Evolutionary conservation across 371 early-diverging fungal species (phyloP).

Genomic region (Vittaforma corneae): DNA sequence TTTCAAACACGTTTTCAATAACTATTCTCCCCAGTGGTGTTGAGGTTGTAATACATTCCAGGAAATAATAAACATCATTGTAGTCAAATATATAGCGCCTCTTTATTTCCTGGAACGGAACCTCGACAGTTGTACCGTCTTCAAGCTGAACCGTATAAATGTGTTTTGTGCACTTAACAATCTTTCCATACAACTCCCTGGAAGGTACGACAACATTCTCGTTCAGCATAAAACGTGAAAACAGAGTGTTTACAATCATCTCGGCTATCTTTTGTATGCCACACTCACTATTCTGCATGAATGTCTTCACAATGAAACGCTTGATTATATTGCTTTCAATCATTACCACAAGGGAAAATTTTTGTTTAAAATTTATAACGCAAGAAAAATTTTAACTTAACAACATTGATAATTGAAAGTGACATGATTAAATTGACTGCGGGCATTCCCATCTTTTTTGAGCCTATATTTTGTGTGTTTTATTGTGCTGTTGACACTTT

Average conservation of each 20-base stretch:
- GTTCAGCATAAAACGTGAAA: conserved; percentile 37
- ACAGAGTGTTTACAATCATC: conserved; percentile 18
- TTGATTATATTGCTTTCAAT: conserved; percentile 49
- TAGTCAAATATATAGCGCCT: conserved; percentile 28
- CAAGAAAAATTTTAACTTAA: too few relatives aligned
- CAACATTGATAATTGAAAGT: too few relatives aligned
- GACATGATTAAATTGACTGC: too few relatives aligned
- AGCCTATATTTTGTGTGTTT: too few relatives aligned
- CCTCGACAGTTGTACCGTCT: conserved; percentile 20
- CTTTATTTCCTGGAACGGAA: conserved; percentile 25
- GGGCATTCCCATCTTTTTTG: too few relatives aligned
- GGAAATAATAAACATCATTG: conserved; percentile 41
- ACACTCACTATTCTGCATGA: conserved; percentile 30
- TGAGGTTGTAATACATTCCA: conserved; percentile 33
- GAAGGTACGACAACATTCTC: conserved; percentile 39
- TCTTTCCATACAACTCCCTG: conserved; percentile 27
- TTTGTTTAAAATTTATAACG: too few relatives aligned
- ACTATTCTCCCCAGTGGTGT: conserved; percentile 44
- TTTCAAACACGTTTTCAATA: conserved; percentile 44
- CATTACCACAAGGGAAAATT: conserved; percentile 17
- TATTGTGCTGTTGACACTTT: too few relatives aligned
- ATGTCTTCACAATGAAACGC: conserved; percentile 39
- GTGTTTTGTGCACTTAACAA: conserved; percentile 20
- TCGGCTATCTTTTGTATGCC: conserved; percentile 22
- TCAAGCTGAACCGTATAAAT: conserved; percentile 15